phyloP scores from a whole-genome alignment of 176 grass and related monocot genomes.

The Eleusine coracana region DNA sequence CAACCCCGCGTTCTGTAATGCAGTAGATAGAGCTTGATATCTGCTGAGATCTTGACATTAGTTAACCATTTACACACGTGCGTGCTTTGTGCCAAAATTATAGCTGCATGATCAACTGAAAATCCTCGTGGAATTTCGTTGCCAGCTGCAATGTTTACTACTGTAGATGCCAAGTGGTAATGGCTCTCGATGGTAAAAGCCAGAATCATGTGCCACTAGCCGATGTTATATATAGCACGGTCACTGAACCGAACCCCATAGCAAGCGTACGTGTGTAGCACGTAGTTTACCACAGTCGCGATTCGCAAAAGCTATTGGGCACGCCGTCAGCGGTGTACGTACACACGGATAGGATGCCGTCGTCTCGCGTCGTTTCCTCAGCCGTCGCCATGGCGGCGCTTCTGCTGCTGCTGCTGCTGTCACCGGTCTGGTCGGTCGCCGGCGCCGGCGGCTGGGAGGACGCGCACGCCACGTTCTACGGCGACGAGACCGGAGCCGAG shows the following conservation, averaged over 20 bases:
- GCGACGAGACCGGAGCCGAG: conserved; percentile 16
- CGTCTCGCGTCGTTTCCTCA: not conserved
- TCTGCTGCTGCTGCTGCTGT: not conserved
- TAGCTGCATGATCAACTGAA: no score
- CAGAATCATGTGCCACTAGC: not conserved
- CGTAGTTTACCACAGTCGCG: not conserved
- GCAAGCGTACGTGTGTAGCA: no score
- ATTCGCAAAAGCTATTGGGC: not conserved
- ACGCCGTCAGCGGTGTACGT: not conserved
- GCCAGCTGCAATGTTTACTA: not conserved
- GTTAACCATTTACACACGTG: no score
- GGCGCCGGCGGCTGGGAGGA: not conserved
- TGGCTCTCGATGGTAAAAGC: no score
- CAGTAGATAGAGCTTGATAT: not conserved
- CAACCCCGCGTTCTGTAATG: no score
- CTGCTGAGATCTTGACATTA: not conserved
- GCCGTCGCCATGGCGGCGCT: not conserved
- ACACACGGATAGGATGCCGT: not conserved
- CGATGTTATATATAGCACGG: not conserved
- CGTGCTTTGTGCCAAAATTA: no score
- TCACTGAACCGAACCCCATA: not conserved
- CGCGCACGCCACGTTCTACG: conserved; percentile 38
- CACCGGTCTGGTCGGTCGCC: not conserved
- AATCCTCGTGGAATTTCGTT: no score
- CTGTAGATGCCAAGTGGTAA: not conserved